A percentile compares a stretch with the other conserved stretches of the same genome.
Conservation (phyloP, 1,284 basidiomycete genomes). For the Moesziomyces sp. region DNA sequence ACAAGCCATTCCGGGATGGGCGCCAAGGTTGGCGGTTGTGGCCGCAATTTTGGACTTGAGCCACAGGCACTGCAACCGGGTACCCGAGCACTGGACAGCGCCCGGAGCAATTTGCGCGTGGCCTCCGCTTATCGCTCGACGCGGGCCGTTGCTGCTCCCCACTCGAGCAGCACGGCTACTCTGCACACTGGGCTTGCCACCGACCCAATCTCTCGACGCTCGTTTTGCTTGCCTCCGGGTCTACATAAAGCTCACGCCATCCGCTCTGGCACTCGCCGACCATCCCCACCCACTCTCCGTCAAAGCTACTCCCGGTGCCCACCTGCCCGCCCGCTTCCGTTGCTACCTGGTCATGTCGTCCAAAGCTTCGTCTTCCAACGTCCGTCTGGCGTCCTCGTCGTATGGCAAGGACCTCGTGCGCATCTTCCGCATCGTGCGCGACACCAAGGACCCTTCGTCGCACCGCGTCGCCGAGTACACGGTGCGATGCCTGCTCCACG, state of each 20-base stretch:
- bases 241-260: constrained; percentile 7
- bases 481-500: constrained; percentile 54
- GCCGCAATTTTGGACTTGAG: background rate
- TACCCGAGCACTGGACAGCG: background rate
- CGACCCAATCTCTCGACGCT: constrained; percentile 8
- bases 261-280: background rate
- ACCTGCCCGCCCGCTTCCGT: background rate
- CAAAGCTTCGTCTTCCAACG: constrained; percentile 49
- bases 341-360: constrained; percentile 17
- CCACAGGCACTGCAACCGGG: background rate
- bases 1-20: background rate
- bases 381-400: constrained; percentile 46
- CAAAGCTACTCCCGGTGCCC: background rate
- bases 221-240: constrained; percentile 2
- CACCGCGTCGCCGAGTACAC: constrained; percentile 61
- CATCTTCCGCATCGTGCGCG: constrained; percentile 58
- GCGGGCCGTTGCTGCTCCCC: too few relatives aligned
- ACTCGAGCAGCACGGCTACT: too few relatives aligned
- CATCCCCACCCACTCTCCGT: background rate
- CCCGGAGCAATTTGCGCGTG: background rate
- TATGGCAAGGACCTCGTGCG: constrained; percentile 64
- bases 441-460: constrained; percentile 38
- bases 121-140: constrained; percentile 1
- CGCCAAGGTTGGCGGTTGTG: background rate
- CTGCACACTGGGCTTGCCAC: background rate